Base-by-base conservation (phyloP, 768 basidiomycete species). In the Auricularia sp. region DNA sequence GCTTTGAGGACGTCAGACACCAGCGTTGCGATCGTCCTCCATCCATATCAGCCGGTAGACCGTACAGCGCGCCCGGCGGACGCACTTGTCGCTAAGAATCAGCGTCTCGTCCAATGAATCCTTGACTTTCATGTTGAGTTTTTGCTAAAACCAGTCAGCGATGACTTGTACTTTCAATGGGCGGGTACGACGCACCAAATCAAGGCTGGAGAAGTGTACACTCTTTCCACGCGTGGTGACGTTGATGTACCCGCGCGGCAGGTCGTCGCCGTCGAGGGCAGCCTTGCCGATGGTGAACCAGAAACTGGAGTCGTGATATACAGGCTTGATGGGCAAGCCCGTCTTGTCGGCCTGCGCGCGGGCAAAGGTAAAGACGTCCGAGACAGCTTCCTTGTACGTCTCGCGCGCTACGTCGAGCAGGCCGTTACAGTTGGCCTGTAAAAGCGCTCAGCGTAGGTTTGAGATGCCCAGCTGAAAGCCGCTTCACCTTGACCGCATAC, bases 321-420 rank as follows among this genome's bases (percentile, higher is more conserved):
- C 75, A 10, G 92, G 75, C 6, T 81, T 78, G 23, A 93, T 70
- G 0, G 89, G 87, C 1, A 94, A 75, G 3, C 79, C 78, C 68
- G 91, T 82, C 66, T 83, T 77, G 65, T 89, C 84, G 0, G 84
- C 77, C 14, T 93, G 75, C 0, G 75, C 76, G 16, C 78, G 77
- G 65, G 83, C 84, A 42, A 93, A 77, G 62, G 86, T 81, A 67
- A 86, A 86, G 62, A 97, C 92, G 70, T 99, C 96, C 16, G 85
- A 83, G 54, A 96, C 81, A 68, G 96, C 96, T 73, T 99, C 95
- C 69, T 88, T 91, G 77, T 88, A 98, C 0, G 95, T 95, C 72
- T 93, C 93, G 3, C 97, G 83, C 1, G 96, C 97, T 6, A 98
- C 93, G 67, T 98, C 96, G 36, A 99, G 86, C 10, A 96, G 79